A percentile compares a stretch with the other conserved stretches of the same genome.
These are phyloP conservation scores for Calonectria pseudoturangicola DNA, from an alignment of 2,329 filamentous ascomycete species.

Conservation along the genomic window DNA sequence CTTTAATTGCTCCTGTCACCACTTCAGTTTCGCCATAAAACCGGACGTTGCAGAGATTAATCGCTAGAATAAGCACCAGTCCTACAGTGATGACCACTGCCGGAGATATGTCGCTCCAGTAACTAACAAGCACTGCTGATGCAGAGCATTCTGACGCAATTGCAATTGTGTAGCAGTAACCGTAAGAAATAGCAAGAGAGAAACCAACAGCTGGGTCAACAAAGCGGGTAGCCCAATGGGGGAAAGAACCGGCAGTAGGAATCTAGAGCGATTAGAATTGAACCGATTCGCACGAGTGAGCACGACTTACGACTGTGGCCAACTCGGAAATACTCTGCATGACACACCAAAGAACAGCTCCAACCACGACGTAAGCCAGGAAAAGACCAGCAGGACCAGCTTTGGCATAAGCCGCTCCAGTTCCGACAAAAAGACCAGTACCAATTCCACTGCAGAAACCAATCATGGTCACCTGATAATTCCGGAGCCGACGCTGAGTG, in stretches of 20 bases:
- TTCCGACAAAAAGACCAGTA: constrained; percentile 51
- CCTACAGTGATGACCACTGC: constrained; percentile 69
- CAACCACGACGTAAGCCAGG: constrained; percentile 48
- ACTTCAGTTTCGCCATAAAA: constrained; percentile 79
- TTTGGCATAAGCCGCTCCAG: constrained; percentile 50
- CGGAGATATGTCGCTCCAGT: constrained; percentile 51
- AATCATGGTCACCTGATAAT: constrained; percentile 53
- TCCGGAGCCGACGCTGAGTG: constrained; percentile 49
- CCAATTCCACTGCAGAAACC: constrained; percentile 52
- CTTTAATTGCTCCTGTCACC: constrained; percentile 75
- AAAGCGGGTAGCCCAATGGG: constrained; percentile 53
- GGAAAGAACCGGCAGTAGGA: constrained; percentile 52
- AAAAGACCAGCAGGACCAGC: constrained; percentile 52
- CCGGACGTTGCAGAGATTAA: constrained; percentile 75
- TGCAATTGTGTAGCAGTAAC: constrained; percentile 52
- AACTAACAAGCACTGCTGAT: constrained; percentile 47
- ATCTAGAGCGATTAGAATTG: constrained; percentile 30
- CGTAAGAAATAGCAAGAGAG: constrained; percentile 51
- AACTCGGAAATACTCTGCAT: constrained; percentile 54
- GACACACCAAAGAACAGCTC: constrained; percentile 50
- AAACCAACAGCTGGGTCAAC: constrained; percentile 52
- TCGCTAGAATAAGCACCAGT: constrained; percentile 70
- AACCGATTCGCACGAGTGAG: fast-evolving
- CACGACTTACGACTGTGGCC: constrained; percentile 46
- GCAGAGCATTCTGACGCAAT: constrained; percentile 51